phyloP scores from a whole-genome alignment of 1,284 basidiomycete species.

The Anthracocystis setariae region DNA sequence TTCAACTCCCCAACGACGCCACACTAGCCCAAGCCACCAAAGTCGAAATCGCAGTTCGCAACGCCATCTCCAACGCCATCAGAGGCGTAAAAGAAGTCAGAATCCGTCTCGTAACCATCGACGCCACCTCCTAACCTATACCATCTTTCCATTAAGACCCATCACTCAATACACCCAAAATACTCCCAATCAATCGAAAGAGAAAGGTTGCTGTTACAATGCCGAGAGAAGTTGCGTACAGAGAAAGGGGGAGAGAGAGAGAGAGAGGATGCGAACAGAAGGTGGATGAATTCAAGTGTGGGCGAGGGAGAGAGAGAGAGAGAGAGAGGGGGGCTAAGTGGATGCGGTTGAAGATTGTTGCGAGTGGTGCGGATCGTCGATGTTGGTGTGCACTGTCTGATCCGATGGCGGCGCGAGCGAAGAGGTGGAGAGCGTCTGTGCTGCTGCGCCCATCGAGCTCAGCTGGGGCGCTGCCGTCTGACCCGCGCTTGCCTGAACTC shows the following conservation, averaged over 20 bases:
- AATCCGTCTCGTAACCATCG: conserved; percentile 41
- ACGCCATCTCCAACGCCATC: conserved; percentile 24
- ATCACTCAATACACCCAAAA: too few species aligned
- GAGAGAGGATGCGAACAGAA: too few species aligned
- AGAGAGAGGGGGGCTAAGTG: too few species aligned
- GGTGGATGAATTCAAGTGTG: too few species aligned
- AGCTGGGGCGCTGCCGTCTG: conserved; percentile 7
- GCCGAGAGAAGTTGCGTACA: too few species aligned
- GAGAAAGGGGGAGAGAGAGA: too few species aligned
- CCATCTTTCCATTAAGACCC: too few species aligned
- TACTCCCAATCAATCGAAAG: too few species aligned
- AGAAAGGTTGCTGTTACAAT: too few species aligned
- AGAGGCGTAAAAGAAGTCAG: conserved; percentile 59
- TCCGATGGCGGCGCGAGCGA: conserved; percentile 4
- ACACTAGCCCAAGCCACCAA: conserved; percentile 41
- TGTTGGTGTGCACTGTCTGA: neutral
- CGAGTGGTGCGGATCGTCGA: neutral
- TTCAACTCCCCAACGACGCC: conserved; percentile 43
- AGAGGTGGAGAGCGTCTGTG: conserved; percentile 26
- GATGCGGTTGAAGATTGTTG: too few species aligned
- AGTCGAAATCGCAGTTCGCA: conserved; percentile 44
- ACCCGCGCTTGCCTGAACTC: neutral
- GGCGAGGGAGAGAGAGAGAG: too few species aligned
- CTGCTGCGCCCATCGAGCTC: conserved; percentile 40
- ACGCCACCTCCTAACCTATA: conserved; percentile 11